Percentiles rank a stretch among this genome's conserved stretches.
These are phyloP conservation scores for Taphrina wiesneri DNA, from an alignment of 1,139 yeast species.

Conservation along the genomic window DNA sequence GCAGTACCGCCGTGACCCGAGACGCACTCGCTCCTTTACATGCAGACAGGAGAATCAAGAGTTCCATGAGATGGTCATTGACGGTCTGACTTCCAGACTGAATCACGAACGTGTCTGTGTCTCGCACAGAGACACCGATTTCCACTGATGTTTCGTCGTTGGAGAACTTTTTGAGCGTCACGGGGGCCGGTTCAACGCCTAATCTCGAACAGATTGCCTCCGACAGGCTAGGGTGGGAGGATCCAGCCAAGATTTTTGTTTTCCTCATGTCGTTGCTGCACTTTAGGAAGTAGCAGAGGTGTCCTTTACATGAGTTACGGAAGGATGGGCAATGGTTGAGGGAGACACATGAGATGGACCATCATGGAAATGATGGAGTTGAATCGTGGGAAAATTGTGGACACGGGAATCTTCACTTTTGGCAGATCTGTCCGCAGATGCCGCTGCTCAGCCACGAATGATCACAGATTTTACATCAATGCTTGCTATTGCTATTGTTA, in stretches of 20 bases:
- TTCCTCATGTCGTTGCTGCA: slow-evolving; percentile 66
- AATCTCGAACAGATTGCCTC: slow-evolving; percentile 81
- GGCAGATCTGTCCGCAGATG: background rate
- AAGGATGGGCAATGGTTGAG: background rate
- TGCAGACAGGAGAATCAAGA: slow-evolving; percentile 86
- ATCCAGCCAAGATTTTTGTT: slow-evolving; percentile 94
- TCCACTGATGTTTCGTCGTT: slow-evolving; percentile 97
- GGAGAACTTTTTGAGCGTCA: slow-evolving; percentile 84
- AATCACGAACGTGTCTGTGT: slow-evolving; percentile 93
- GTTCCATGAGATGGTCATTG: slow-evolving; percentile 95
- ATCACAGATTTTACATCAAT: too few species aligned
- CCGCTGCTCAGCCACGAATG: background rate
- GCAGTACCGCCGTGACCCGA: slow-evolving; percentile 76
- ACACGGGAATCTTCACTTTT: slow-evolving; percentile 1
- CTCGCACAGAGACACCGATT: slow-evolving; percentile 91
- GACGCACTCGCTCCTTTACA: slow-evolving; percentile 97
- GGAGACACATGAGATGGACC: background rate
- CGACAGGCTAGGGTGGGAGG: slow-evolving; percentile 94
- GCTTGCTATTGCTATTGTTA: too few species aligned
- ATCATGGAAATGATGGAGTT: background rate
- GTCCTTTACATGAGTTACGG: background rate
- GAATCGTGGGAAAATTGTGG: background rate
- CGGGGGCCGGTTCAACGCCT: slow-evolving; percentile 95
- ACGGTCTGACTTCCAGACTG: slow-evolving; percentile 81
- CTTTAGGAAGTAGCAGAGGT: background rate